Base-by-base conservation (phyloP, 2,329 filamentous ascomycete genomes). In the Beauveria sp. region DNA sequence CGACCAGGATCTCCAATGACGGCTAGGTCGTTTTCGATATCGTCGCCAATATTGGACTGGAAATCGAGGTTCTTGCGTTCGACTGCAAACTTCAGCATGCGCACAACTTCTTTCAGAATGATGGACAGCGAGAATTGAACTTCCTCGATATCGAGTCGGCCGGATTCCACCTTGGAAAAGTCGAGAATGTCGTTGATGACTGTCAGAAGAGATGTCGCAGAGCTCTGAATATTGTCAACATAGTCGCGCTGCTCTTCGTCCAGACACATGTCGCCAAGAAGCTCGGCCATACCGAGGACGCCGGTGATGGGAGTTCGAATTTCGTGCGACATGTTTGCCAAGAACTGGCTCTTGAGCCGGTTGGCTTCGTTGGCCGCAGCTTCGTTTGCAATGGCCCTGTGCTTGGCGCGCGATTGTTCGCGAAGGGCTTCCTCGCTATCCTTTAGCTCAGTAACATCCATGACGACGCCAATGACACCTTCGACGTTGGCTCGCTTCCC, bases 141-240 rank as follows among this genome's bases (percentile, higher is more conserved):
- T 67, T 92, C 88, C 72, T 92, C 89, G 46, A 93, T 88, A 65
- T 92, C 89, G 22, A 93, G 75, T 8, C 87, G 80, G 3, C 90
- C 89, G 9, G 88, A 90, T 70, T 93, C 90, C 1, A 91, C 87
- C 72, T 96, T 96, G 4, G 90, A 95, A 71, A 96, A 93, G 73
- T 96, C 91, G 1, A 96, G 78, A 61, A 96, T 96, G 68, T 96
- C 91, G 69, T 96, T 96, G 73, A 96, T 96, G 46, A 96, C 88
- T 0, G 90, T 93, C 22, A 96, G 78, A 3, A 96, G 76, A 2
- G 89, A 91, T 65, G 93, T 92, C 0, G 88, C 90, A 6, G 89
- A 93, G 57, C 88, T 82, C 68, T 90, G 87, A 7, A 93, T 90
- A 64, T 91, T 91, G 66, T 91, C 88, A 3, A 89, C 87, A 64